Percentiles rank a stretch among this genome's conserved stretches.
phyloP scores from a whole-genome alignment of 2,329 filamentous ascomycete genomes.

The Clarireedia homoeocarpa region DNA sequence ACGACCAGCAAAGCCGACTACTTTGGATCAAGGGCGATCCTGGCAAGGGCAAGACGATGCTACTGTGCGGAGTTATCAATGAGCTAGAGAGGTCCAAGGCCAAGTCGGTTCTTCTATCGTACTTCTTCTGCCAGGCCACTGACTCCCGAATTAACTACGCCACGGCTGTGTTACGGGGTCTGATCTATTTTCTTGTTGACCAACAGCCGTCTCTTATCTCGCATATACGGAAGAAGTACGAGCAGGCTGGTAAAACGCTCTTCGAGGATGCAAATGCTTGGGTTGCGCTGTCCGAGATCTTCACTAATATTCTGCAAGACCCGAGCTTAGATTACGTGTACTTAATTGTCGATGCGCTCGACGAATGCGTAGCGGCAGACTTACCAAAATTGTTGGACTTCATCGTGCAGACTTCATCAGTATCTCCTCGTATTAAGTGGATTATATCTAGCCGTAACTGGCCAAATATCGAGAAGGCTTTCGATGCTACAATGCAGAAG shows the following conservation, averaged over 20 bases:
- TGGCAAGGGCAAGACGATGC: no score
- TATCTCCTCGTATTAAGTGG: not conserved
- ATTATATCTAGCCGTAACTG: not conserved
- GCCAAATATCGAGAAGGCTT: not conserved
- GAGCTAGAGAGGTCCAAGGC: no score
- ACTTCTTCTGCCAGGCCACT: no score
- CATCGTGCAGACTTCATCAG: not conserved
- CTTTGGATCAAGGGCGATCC: not conserved
- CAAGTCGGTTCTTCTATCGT: no score
- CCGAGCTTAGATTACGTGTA: not conserved
- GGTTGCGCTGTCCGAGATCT: not conserved
- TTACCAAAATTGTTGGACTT: not conserved
- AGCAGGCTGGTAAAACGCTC: not conserved
- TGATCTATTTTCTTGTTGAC: no score
- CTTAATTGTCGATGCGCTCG: not conserved
- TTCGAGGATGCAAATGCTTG: not conserved
- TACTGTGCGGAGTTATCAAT: no score
- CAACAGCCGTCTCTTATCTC: constrained; percentile 1
- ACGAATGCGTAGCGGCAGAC: not conserved
- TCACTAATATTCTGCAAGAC: not conserved
- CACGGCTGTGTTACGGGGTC: no score
- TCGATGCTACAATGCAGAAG: not conserved
- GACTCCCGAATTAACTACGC: no score
- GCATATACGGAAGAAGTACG: not conserved
- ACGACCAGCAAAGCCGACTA: not conserved